A percentile compares a stretch with the other conserved stretches of the same genome.
Evolutionary conservation across 2,329 filamentous ascomycete genomes (phyloP).

Genomic region (Rutstroemia sp.): DNA sequence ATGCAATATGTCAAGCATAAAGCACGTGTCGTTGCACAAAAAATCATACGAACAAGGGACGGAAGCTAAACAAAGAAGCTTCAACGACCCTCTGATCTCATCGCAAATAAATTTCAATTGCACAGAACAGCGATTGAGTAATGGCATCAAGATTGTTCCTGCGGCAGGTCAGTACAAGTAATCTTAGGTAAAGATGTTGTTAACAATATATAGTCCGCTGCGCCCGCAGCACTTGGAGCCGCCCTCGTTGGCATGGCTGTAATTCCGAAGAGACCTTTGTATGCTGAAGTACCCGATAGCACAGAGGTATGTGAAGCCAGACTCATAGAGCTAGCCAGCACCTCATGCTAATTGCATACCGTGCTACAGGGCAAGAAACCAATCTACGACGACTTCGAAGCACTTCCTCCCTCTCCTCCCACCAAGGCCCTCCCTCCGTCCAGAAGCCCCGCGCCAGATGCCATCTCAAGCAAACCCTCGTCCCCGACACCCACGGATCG

Average conservation of each 20-base stretch:
- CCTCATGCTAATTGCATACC: slow-evolving; percentile 6
- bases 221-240: slow-evolving; percentile 36
- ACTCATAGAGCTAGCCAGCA: not conserved
- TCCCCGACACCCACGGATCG: slow-evolving; percentile 81
- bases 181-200: slow-evolving; percentile 9
- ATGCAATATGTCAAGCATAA: not conserved
- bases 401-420: slow-evolving; percentile 29
- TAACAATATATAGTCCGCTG: slow-evolving; percentile 36
- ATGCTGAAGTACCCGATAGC: slow-evolving; percentile 39
- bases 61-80: slow-evolving; percentile 8
- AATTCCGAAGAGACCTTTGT: slow-evolving; percentile 36
- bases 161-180: slow-evolving; percentile 38
- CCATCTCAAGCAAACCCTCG: slow-evolving; percentile 25
- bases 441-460: slow-evolving; percentile 11
- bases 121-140: slow-evolving; percentile 22
- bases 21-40: not conserved
- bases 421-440: slow-evolving; percentile 18
- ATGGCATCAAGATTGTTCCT: slow-evolving; percentile 48
- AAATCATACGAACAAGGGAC: slow-evolving; percentile 1
- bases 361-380: slow-evolving; percentile 49
- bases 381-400: slow-evolving; percentile 70
- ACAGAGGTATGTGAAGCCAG: slow-evolving; percentile 15
- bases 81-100: slow-evolving; percentile 3
- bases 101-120: slow-evolving; percentile 1
- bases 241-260: slow-evolving; percentile 38